A percentile compares a stretch with the other conserved stretches of the same genome.
These are phyloP conservation scores for Comarum palustre DNA, from an alignment of 306 rosid species.

Conservation along the genomic window DNA sequence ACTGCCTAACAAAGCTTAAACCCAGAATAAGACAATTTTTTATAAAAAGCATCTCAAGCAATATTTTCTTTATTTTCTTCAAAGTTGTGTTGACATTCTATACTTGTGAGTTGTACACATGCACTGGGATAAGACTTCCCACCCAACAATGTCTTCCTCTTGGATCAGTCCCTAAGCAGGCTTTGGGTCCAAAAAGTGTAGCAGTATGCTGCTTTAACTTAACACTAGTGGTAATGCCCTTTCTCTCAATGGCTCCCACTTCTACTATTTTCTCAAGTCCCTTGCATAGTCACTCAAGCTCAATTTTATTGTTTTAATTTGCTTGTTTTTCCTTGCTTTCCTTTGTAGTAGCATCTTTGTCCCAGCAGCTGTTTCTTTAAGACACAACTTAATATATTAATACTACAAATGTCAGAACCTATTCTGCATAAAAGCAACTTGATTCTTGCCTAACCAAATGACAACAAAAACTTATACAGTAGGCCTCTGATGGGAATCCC, in stretches of 20 bases:
- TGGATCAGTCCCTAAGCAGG: background rate
- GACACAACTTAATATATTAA: background rate
- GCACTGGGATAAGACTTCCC: background rate
- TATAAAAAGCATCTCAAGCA: background rate
- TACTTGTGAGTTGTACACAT: background rate
- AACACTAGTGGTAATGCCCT: background rate
- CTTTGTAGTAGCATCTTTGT: background rate
- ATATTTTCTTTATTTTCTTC: background rate
- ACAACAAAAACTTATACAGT: background rate
- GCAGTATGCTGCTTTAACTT: background rate
- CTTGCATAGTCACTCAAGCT: background rate
- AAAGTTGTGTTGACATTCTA: background rate
- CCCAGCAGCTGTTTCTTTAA: background rate
- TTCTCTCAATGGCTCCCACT: background rate
- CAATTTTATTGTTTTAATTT: background rate
- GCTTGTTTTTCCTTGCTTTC: background rate
- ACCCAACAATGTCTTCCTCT: background rate
- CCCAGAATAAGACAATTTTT: background rate
- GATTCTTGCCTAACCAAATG: constrained; percentile 1
- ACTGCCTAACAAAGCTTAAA: background rate
- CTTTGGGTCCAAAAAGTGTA: background rate
- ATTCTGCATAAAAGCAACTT: constrained; percentile 2
- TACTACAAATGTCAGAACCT: background rate
- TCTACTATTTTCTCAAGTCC: background rate
- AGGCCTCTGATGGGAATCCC: background rate